A percentile compares a stretch with the other conserved stretches of the same genome.
Conservation (phyloP, 345 rosid species). For the Mangifera indica region DNA sequence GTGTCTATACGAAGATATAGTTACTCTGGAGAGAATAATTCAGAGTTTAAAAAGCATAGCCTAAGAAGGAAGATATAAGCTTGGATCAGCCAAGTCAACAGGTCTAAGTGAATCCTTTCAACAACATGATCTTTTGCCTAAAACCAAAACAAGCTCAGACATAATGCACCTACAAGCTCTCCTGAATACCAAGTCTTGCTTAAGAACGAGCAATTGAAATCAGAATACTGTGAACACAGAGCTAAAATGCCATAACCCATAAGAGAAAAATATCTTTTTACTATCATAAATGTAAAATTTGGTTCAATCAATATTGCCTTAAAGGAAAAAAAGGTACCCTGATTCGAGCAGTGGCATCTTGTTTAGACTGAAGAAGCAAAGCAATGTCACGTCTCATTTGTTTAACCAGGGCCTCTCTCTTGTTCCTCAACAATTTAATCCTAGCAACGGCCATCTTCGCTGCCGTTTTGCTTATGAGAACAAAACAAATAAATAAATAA, state of each 20-base stretch:
- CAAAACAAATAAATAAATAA: neutral
- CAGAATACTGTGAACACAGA: neutral
- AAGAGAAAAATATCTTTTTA: neutral
- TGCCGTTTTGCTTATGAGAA: slow-evolving; percentile 67
- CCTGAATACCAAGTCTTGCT: no score
- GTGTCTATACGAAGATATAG: neutral
- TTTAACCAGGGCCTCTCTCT: slow-evolving; percentile 78
- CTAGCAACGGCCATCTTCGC: slow-evolving; percentile 97
- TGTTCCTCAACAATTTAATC: slow-evolving; percentile 86
- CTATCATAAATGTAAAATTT: neutral
- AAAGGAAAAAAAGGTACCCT: slow-evolving; percentile 41
- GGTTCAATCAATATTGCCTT: neutral
- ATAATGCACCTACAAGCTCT: neutral
- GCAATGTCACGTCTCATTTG: slow-evolving; percentile 96
- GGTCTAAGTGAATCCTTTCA: neutral
- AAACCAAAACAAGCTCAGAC: neutral
- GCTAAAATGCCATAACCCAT: neutral
- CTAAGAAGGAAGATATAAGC: no score
- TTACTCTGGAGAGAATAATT: neutral
- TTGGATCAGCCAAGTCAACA: neutral
- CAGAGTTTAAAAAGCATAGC: no score
- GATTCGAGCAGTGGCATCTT: slow-evolving; percentile 91
- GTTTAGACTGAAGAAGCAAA: slow-evolving; percentile 81
- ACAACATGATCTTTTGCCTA: neutral
- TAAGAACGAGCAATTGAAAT: no score